Base-by-base conservation (phyloP, 2,329 filamentous ascomycete genomes). In the Stachybotrys chlorohalonatus region DNA sequence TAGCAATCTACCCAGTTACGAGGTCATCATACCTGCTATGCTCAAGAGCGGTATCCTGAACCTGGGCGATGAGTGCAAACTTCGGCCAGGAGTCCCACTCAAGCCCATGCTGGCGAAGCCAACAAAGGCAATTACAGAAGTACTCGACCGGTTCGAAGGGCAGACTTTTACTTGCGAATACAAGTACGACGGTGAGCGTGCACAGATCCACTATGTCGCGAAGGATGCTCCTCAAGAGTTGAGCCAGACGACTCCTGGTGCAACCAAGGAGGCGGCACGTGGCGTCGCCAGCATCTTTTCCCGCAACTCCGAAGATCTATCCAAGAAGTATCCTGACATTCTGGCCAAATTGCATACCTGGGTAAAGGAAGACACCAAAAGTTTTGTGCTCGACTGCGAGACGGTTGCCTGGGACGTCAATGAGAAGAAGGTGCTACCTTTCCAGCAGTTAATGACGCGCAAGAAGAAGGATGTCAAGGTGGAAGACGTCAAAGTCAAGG, bases 21-120 rank as follows among this genome's bases (percentile, higher is more conserved):
- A 97, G 72, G 85, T 93, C 36, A 95, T 99, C 57, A 86, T 99
- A 54, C 94, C 94, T 1, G 87, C 89, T 2, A 89, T 97, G 77
- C 76, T 96, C 31, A 78, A 94, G 63, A 82, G 94, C 63, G 94
- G 94, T 16, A 89, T 99, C 58, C 83, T 87, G 74, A 85, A 91
- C 45, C 74, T 99, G 11, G 82, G 83, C 53, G 87, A 95, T 9
- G 83, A 87, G 55, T 96, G 94, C 80, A 95, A 95, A 69, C 80
- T 99, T 49, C 89, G 90, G 61, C 93, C 94, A 0, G 94, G 94
- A 59, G 89, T 99, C 15, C 94, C 94, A 0, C 78, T 99, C 56
- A 99, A 99, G 71, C 94, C 94, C 63, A 99, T 99, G 94, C 80
- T 99, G 75, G 94, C 94, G 17, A 97, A 97, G 65, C 94, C 94